Conservation (phyloP, 208 protist species). For the Leishmania tarentolae region DNA sequence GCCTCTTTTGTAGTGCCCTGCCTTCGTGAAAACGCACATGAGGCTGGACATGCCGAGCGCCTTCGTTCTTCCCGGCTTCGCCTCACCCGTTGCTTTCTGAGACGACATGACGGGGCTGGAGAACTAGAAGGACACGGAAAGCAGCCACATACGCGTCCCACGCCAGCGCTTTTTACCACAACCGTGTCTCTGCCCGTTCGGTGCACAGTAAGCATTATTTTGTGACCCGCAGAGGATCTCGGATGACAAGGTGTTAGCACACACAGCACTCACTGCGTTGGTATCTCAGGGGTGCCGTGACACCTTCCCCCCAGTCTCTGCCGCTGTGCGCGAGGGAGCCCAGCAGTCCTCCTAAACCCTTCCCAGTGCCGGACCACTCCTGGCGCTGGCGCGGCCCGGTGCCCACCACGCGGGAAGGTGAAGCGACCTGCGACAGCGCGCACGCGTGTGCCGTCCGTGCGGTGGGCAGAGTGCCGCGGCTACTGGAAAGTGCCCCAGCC, state of each 20-base stretch:
- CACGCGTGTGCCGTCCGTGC: too few relatives aligned
- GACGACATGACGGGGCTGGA: neutral
- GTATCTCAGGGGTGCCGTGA: neutral
- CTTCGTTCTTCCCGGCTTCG: neutral
- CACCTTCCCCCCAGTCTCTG: too few relatives aligned
- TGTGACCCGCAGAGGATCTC: too few relatives aligned
- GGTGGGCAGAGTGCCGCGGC: too few relatives aligned
- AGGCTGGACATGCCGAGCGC: neutral
- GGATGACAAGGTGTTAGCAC: neutral
- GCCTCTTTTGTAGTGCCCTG: neutral
- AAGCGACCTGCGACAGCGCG: too few relatives aligned
- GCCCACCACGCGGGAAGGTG: too few relatives aligned
- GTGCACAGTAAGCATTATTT: neutral
- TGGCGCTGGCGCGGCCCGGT: neutral
- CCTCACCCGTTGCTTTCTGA: neutral
- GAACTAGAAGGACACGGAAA: neutral
- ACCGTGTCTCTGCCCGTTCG: neutral
- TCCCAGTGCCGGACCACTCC: neutral
- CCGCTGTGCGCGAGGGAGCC: neutral
- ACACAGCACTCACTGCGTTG: neutral
- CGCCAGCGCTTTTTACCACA: neutral
- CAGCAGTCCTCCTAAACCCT: neutral
- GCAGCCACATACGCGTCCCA: neutral
- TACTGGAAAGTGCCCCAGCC: too few relatives aligned
- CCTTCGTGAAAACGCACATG: neutral